Base-by-base conservation (phyloP, 2,329 filamentous ascomycete species). In the Diaporthe vexans region DNA sequence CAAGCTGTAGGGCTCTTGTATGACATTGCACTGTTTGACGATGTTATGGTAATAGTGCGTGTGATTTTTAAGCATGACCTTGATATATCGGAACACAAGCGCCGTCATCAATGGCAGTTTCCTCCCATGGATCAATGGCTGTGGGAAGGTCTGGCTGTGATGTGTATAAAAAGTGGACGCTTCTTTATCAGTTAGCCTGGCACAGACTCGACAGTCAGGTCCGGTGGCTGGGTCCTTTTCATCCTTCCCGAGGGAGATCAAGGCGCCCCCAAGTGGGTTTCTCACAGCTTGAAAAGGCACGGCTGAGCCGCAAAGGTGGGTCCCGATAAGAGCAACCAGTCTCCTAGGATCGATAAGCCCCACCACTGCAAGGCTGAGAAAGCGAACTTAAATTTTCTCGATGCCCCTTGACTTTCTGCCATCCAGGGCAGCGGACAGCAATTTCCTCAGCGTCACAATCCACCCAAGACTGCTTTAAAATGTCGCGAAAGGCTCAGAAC, bases 401-500 rank as follows among this genome's bases (percentile, higher is more conserved):
- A 71, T 13, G 48, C 26, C n/a, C 68, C 67, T 63, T 35, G 58
- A 24, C 48, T 54, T 67, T 61, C 46, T 65, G 35, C 63, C 35
- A n/a, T 10, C 21, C 19, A n/a, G 19, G 29, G 19, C 48, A 56
- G 48, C 26, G 19, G 57, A 54, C n/a, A 11, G 59, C 52, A 2
- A 8, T 8, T 56, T 35, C 54, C 46, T 56, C 29, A 24, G 35
- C 67, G 29, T 26, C 48, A 46, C 35, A 52, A 29, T 26, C n/a
- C 54, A 58, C 46, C 56, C 40, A 21, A 19, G 17, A 26, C 35
- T 48, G 24, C 26, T 26, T 35, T 48, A 65, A 51, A 72, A 76
- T 76, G 74, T 76, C 74, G 29, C 72, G 72, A 48, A 76, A 74
- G 52, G 56, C 61, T 35, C 72, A 76, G 51, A 51, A 70, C 21